A percentile compares a stretch with the other conserved stretches of the same genome.
These are phyloP conservation scores for Trichoderma brevicompactum DNA, from an alignment of 2,329 filamentous ascomycete species.

Conservation along the genomic window DNA sequence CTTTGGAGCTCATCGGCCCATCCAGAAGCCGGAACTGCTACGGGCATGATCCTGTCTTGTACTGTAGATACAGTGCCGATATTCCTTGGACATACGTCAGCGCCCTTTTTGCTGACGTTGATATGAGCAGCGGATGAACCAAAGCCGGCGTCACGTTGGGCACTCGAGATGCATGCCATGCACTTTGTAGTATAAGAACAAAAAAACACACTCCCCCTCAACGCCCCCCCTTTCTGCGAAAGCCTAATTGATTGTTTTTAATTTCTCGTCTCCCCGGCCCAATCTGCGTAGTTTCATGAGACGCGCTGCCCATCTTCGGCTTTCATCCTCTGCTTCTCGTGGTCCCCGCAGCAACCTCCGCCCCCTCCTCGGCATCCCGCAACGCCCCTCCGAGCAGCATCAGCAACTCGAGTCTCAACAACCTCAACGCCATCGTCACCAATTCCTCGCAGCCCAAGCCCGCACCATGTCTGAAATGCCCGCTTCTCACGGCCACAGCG, in stretches of 20 bases:
- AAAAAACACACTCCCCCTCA: too few species aligned
- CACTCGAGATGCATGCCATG: too few species aligned
- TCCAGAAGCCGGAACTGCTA: neutral
- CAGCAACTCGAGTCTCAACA: neutral
- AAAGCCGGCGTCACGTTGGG: neutral
- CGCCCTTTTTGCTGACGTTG: neutral
- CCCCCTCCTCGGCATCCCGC: neutral
- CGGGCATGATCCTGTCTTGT: neutral
- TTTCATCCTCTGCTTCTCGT: slow-evolving; percentile 1
- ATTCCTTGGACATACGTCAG: neutral
- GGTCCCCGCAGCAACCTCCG: slow-evolving; percentile 19
- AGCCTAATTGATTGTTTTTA: too few species aligned
- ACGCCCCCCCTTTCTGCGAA: too few species aligned
- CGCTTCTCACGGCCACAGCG: slow-evolving; percentile 57
- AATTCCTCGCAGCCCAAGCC: slow-evolving; percentile 9
- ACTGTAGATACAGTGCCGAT: too few species aligned
- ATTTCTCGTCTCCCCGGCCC: neutral
- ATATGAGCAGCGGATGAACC: neutral
- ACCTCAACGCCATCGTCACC: slow-evolving; percentile 1
- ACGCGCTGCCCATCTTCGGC: slow-evolving; percentile 6
- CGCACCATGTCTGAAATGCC: slow-evolving; percentile 55
- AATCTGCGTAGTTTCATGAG: slow-evolving; percentile 8
- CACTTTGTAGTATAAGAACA: too few species aligned
- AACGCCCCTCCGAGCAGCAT: neutral
- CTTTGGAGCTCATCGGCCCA: neutral